A percentile compares a stretch with the other conserved stretches of the same genome.
Conservation (phyloP, 2,329 filamentous ascomycete genomes). For the Fusarium sacchari region DNA sequence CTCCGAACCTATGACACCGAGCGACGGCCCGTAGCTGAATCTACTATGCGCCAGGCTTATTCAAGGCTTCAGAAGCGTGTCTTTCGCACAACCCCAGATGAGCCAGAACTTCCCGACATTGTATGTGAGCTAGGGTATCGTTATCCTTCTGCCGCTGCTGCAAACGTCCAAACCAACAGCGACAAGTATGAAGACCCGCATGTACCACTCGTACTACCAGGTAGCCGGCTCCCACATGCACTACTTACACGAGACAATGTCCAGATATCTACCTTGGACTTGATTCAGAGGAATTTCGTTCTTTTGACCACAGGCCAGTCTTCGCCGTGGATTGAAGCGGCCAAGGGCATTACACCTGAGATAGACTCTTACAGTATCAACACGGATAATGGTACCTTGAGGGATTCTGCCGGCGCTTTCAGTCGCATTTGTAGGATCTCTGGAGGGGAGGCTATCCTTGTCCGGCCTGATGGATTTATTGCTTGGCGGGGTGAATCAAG, state of each 20-base stretch:
- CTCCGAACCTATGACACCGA: neutral
- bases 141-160: neutral
- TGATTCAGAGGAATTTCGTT: neutral
- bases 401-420: neutral
- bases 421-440: neutral
- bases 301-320: neutral
- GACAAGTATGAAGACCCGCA: neutral
- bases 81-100: neutral
- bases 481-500: neutral
- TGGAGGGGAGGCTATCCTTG: neutral
- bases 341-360: accelerated
- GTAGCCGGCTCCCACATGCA: neutral
- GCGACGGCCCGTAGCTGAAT: neutral
- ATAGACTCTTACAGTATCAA: neutral
- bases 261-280: neutral
- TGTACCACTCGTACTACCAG: neutral
- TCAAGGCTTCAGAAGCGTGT: neutral
- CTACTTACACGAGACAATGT: neutral
- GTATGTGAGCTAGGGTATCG: neutral
- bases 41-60: neutral
- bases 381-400: accelerated
- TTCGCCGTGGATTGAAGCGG: neutral
- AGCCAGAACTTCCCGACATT: neutral
- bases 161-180: neutral
- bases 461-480: neutral